These are phyloP conservation scores for Collybia nuda DNA, from an alignment of 768 basidiomycete genomes.

Conservation along the genomic window DNA sequence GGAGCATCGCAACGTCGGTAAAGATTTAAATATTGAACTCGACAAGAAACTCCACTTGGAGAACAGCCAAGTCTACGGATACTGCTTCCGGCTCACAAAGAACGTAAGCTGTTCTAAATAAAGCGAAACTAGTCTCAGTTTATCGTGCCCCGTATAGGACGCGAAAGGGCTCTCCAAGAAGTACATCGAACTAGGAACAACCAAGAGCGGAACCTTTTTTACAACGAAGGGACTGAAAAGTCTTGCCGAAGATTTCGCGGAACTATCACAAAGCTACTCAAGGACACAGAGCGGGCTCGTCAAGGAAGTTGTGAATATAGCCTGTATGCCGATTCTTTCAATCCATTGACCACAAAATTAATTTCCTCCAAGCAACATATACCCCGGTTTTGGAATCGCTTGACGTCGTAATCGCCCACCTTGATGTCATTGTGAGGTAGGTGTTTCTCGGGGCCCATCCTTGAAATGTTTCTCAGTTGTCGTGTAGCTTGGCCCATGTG, in stretches of 20 bases:
- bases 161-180: slow-evolving; percentile 66
- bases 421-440: slow-evolving; percentile 91
- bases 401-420: slow-evolving; percentile 81
- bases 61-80: slow-evolving; percentile 85
- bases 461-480: background rate
- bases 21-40: slow-evolving; percentile 75
- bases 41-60: slow-evolving; percentile 97
- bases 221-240: slow-evolving; percentile 75
- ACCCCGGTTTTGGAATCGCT: slow-evolving; percentile 83
- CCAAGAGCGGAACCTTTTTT: slow-evolving; percentile 88
- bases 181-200: slow-evolving; percentile 83
- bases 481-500: slow-evolving; percentile 85
- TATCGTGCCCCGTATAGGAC: slow-evolving; percentile 52
- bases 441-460: background rate
- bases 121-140: too few species aligned
- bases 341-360: background rate
- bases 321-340: slow-evolving; percentile 52
- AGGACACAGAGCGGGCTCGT: slow-evolving; percentile 80
- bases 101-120: slow-evolving; percentile 45
- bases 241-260: slow-evolving; percentile 70
- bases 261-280: slow-evolving; percentile 67
- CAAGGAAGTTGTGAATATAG: slow-evolving; percentile 90
- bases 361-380: slow-evolving; percentile 72
- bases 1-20: slow-evolving; percentile 71
- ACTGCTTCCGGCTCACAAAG: slow-evolving; percentile 91